Evolutionary conservation across 768 basidiomycete genomes (phyloP), one percentile per base, ranked within the genome.

Genomic region (Suillus placidus): DNA sequence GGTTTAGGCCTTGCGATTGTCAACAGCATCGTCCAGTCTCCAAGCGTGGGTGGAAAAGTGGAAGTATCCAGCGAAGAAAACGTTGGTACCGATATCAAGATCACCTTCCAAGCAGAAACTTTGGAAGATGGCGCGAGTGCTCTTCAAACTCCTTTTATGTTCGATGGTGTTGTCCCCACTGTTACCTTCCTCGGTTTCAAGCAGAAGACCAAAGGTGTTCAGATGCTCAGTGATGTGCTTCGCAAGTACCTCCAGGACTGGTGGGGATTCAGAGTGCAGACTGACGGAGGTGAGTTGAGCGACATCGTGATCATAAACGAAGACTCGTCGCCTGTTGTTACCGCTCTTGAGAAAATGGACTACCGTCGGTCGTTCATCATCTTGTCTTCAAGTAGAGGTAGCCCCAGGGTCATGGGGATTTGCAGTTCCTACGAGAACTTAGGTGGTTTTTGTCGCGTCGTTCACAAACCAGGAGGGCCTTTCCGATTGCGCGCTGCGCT

Each of bases 1-100:
- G 96, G 95, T 6, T 85, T 98, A 9, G 96, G 96, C 12, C 87
- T 97, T 30, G 95, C 96, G 38, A 97, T 98, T 69, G 96, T 97
- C 73, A 94, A 92, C 80, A 94, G 91, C 70, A 97, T 97, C 68
- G 86, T 96, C 43, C 87, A 87, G 18, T 94, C 93, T 3, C 88
- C 92, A 54, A 92, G 89, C 68, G 89, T 98, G 61, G 86, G 88
- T 34, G 96, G 96, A 55, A 94, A 94, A 71, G 91, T 97, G 45
- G 96, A 97, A 71, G 95, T 98, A 12, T 90, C 90, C 88, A 96
- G 94, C 67, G 89, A 92, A 68, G 95, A 96, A 78, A 92, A 88
- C 20, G 82, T 87, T 43, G 96, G 96, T 34, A 97, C 96, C 2
- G 94, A 96, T 74, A 95, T 97, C 76, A 92, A 91, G 70, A 87